These are phyloP conservation scores for Nemophila menziesii DNA, from an alignment of 257 asterid species.

Conservation along the genomic window DNA sequence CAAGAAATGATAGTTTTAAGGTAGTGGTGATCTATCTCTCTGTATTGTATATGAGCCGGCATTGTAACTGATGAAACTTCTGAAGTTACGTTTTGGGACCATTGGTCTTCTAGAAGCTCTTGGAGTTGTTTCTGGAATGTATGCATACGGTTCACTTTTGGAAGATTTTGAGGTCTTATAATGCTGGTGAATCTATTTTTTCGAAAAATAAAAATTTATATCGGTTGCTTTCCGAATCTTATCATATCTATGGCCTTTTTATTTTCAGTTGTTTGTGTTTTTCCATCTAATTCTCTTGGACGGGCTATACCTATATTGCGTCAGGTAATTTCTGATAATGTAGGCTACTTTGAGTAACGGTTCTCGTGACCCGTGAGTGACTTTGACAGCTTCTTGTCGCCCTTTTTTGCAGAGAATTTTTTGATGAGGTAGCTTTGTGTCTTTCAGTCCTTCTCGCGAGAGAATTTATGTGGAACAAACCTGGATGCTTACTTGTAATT, in stretches of 20 bases:
- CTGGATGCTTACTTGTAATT: no score
- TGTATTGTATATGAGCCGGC: constrained; percentile 42
- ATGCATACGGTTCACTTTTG: no score
- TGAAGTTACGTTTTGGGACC: constrained; percentile 48
- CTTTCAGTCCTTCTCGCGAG: no score
- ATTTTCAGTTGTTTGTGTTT: constrained; percentile 25
- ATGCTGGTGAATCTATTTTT: no score
- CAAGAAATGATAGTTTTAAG: no score
- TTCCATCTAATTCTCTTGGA: constrained; percentile 83
- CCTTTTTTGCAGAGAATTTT: no score
- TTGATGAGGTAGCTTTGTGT: no score
- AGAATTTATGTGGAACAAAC: no score
- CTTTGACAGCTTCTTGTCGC: no score
- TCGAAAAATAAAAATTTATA: no score
- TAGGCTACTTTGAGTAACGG: not conserved
- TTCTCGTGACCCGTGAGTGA: no score
- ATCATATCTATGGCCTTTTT: constrained; percentile 7
- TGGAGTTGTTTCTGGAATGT: constrained; percentile 84
- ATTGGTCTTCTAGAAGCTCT: constrained; percentile 85
- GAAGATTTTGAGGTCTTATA: no score
- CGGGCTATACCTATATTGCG: constrained; percentile 78
- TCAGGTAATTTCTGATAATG: constrained; percentile 45
- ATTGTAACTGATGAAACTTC: constrained; percentile 47
- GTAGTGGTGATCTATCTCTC: constrained; percentile 61
- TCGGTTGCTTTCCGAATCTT: not conserved